These are phyloP conservation scores for Pleomassaria siparia DNA, from an alignment of 2,329 filamentous ascomycete genomes.

Conservation along the genomic window DNA sequence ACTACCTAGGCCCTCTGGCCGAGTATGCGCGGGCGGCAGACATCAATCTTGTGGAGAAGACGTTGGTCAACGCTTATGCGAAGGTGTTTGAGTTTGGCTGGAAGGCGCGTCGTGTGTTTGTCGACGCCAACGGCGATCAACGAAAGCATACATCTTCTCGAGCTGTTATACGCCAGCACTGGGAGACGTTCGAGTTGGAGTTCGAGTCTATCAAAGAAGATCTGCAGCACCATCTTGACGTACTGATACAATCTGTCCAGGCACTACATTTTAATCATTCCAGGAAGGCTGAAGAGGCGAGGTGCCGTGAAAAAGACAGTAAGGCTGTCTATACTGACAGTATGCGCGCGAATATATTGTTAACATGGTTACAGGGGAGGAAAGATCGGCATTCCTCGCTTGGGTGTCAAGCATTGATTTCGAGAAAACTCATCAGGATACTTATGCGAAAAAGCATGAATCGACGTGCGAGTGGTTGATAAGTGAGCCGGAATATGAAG, in stretches of 20 bases:
- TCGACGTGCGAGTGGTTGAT: neutral
- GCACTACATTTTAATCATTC: neutral
- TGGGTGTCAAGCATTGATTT: neutral
- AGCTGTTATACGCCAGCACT: neutral
- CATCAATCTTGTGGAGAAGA: constrained; percentile 11
- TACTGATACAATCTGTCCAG: neutral
- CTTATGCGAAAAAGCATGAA: neutral
- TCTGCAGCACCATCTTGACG: neutral
- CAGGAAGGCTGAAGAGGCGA: neutral
- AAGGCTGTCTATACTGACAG: neutral
- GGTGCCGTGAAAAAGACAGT: neutral
- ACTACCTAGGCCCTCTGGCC: constrained; percentile 20
- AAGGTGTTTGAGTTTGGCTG: constrained; percentile 20
- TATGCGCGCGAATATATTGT: neutral
- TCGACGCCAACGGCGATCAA: constrained; percentile 13
- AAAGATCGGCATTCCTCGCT: neutral
- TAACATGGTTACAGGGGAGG: neutral
- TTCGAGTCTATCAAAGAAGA: neutral
- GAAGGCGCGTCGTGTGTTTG: constrained; percentile 18
- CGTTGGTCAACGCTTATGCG: constrained; percentile 16
- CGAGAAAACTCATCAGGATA: neutral
- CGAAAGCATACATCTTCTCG: neutral
- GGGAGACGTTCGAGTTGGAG: neutral
- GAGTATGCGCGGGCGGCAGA: constrained; percentile 16
- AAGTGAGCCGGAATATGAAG: neutral